Percentiles rank a stretch among this genome's conserved stretches.
Evolutionary conservation across 768 basidiomycete genomes (phyloP).

Genomic region (Boletus barrowsii): DNA sequence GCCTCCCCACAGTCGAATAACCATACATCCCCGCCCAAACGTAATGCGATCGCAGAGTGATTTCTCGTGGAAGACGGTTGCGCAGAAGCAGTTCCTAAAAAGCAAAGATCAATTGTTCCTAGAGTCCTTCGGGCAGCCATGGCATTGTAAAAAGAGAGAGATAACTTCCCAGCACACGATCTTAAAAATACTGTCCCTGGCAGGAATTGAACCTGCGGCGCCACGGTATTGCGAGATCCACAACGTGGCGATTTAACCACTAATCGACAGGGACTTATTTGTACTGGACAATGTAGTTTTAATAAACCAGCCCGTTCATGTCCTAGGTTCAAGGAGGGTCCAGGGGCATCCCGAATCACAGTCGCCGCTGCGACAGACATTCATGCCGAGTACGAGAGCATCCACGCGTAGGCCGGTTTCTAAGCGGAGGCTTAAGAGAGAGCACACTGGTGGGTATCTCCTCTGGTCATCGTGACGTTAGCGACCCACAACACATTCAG

Average conservation of each 20-base stretch:
- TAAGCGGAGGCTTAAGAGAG: neutral
- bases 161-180: neutral
- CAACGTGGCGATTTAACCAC: slow-evolving; percentile 44
- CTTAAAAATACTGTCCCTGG: slow-evolving; percentile 32
- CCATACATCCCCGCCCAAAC: slow-evolving; percentile 71
- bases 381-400: slow-evolving; percentile 16
- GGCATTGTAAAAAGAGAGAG: neutral
- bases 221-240: slow-evolving; percentile 35
- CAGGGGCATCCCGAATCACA: too few species aligned
- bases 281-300: accelerated
- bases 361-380: neutral
- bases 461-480: too few species aligned
- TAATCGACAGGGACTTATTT: slow-evolving; percentile 40
- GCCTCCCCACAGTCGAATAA: slow-evolving; percentile 85
- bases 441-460: neutral
- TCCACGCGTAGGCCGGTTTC: slow-evolving; percentile 1
- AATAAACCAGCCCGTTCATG: neutral
- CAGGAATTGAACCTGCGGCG: slow-evolving; percentile 39
- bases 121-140: slow-evolving; percentile 22
- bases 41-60: slow-evolving; percentile 70
- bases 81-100: slow-evolving; percentile 80
- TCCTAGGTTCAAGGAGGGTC: too few species aligned
- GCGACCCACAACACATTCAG: neutral
- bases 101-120: slow-evolving; percentile 55
- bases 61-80: slow-evolving; percentile 77